These are phyloP conservation scores for Gardenia jasminoides DNA, from an alignment of 257 asterid species.

Conservation along the genomic window DNA sequence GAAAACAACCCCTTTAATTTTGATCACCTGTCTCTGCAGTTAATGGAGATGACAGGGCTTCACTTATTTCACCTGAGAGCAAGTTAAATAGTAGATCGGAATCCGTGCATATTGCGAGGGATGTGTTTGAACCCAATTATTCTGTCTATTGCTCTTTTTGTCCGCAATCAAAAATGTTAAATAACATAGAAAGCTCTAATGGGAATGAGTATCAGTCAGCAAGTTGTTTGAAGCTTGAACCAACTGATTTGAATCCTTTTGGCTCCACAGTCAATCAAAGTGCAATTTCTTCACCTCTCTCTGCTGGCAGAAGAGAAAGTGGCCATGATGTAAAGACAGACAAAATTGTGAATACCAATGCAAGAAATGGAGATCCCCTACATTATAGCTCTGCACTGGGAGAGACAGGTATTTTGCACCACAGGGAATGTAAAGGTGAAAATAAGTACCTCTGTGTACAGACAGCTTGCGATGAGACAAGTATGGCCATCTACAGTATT, in stretches of 20 bases:
- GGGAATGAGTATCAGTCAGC: conserved; percentile 16
- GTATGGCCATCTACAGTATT: conserved; percentile 54
- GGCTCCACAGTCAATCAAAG: conserved; percentile 16
- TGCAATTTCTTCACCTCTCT: conserved; percentile 21
- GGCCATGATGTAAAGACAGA: conserved; percentile 22
- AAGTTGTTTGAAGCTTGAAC: conserved; percentile 18
- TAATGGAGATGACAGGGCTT: conserved; percentile 24
- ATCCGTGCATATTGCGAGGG: conserved; percentile 23
- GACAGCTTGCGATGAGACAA: conserved; percentile 77
- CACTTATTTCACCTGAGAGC: conserved; percentile 26
- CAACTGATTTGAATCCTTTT: conserved; percentile 17
- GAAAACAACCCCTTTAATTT: conserved; percentile 40
- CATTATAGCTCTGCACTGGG: conserved; percentile 23
- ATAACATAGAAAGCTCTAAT: conserved; percentile 12
- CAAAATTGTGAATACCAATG: conserved; percentile 18
- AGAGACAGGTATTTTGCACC: conserved; percentile 18
- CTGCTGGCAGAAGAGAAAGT: conserved; percentile 20
- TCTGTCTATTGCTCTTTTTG: conserved; percentile 19
- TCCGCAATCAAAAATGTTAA: conserved; percentile 30
- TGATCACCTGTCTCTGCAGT: conserved; percentile 26
- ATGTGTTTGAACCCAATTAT: conserved; percentile 23
- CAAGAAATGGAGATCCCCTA: conserved; percentile 18
- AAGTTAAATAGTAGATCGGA: conserved; percentile 26
- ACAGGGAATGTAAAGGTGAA: conserved; percentile 23
- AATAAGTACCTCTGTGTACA: conserved; percentile 73